A percentile compares a stretch with the other conserved stretches of the same genome.
Evolutionary conservation across 2,329 filamentous ascomycete species (phyloP).

Genomic region (Aphanoascus verrucosus): DNA sequence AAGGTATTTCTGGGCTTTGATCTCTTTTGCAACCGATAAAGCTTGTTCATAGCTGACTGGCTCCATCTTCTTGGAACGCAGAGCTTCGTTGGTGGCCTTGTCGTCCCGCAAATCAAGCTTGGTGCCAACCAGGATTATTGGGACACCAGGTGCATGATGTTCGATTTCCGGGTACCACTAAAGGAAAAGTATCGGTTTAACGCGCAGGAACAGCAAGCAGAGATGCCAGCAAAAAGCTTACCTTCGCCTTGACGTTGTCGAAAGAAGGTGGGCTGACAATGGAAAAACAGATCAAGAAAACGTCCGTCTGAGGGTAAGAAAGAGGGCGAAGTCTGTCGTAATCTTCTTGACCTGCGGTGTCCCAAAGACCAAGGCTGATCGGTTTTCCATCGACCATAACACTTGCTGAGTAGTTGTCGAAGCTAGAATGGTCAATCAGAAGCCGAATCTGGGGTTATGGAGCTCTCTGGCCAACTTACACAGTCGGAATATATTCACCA

Average conservation of each 20-base stretch:
- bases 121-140: conserved; percentile 92
- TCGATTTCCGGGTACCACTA: conserved; percentile 98
- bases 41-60: conserved; percentile 94
- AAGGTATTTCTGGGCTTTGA: conserved; percentile 91
- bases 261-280: conserved; percentile 96
- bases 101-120: conserved; percentile 95
- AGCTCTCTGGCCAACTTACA: conserved; percentile 37
- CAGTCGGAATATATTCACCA: conserved; percentile 98
- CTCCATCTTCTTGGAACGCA: conserved; percentile 88
- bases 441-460: background rate
- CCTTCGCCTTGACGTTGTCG: conserved; percentile 98
- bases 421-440: conserved; percentile 44
- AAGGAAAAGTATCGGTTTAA: conserved; percentile 9
- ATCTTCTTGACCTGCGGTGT: conserved; percentile 97
- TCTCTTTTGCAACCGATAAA: conserved; percentile 79
- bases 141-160: conserved; percentile 88
- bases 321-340: conserved; percentile 91
- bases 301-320: conserved; percentile 96
- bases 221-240: conserved; percentile 34
- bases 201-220: background rate
- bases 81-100: conserved; percentile 63
- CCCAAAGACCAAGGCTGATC: conserved; percentile 92
- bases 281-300: conserved; percentile 97
- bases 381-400: conserved; percentile 98
- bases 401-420: conserved; percentile 98